Evolutionary conservation across 2,329 filamentous ascomycete species (phyloP), one percentile per base, ranked within the genome.

Genomic region (Fusarium sp.): DNA sequence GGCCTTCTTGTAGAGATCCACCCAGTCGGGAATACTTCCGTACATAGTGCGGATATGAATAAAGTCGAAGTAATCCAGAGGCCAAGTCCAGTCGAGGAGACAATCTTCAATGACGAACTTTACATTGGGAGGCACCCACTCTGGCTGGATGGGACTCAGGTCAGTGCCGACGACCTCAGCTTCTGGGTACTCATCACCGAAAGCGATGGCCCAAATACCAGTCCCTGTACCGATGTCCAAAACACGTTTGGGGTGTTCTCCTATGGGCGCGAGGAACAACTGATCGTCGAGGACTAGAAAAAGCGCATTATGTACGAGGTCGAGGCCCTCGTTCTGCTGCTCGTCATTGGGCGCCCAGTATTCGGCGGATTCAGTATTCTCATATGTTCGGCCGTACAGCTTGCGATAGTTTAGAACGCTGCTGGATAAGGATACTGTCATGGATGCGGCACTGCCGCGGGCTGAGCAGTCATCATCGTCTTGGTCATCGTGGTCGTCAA

Each of bases 191-290:
- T 74, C 63, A 24, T 79, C 76, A 7, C 73, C 78, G 49, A 79
- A 74, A 36, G 78, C 77, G 50, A 73, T 76, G 4, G 86, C 83
- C 87, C 86, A 88, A 60, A 86, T 84, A 5, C 87, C 87, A 1
- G 86, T 86, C 4, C 87, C 88, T 7, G 86, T 88, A n/a, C 86
- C 84, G 17, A 88, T 75, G 66, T 88, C 86, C 26, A 88, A 75
- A 11, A 76, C 68, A 7, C 68, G 63, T 7, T 13, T 38, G 1
- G 74, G 72, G n/a, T 69, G 58, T 6, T 58, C 44, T 10, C 65
- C 52, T 20, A 78, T 58, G 2, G 75, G 75, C 3, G 73, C 72
- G 4, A 75, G 45, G 33, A 68, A 74, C 7, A 77, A 57, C 43
- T 71, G 46, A 26, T 74, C 66, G 9, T 73, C 72, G 2, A 77